A percentile compares a stretch with the other conserved stretches of the same genome.
These are phyloP conservation scores for Phytophthora megakarya DNA, from an alignment of 352 stramenopile genomes.

Conservation along the genomic window DNA sequence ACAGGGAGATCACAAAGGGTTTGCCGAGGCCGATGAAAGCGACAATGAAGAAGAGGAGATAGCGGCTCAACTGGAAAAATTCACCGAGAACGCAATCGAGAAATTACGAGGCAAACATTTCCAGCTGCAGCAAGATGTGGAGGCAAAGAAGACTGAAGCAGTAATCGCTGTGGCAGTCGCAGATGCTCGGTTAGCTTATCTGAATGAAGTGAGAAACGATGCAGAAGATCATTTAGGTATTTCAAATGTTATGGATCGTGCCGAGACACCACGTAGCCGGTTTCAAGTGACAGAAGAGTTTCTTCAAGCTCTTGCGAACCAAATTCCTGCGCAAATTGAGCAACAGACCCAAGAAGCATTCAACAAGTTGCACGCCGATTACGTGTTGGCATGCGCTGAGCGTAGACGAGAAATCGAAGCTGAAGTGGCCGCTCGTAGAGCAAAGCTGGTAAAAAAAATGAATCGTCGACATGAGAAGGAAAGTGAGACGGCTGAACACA, in stretches of 20 bases:
- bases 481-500: neutral
- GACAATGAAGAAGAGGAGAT: conserved; percentile 22
- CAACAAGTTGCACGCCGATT: conserved; percentile 33
- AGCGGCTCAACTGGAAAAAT: conserved; percentile 21
- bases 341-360: conserved; percentile 23
- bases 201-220: conserved; percentile 11
- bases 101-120: conserved; percentile 24
- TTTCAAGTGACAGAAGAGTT: conserved; percentile 20
- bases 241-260: neutral
- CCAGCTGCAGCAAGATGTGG: conserved; percentile 15
- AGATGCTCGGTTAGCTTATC: conserved; percentile 20
- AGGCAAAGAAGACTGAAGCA: conserved; percentile 15
- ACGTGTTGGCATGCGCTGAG: conserved; percentile 16
- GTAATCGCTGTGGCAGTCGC: conserved; percentile 24
- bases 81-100: conserved; percentile 21
- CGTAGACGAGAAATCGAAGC: conserved; percentile 34
- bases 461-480: conserved; percentile 21
- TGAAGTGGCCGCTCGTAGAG: conserved; percentile 30
- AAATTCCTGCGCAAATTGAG: conserved; percentile 32
- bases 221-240: neutral
- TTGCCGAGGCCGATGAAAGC: neutral
- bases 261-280: neutral
- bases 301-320: conserved; percentile 27
- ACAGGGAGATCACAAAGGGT: neutral
- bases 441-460: conserved; percentile 29